Conservation (phyloP, 2,329 filamentous ascomycete species). For the Fusarium sp. region DNA sequence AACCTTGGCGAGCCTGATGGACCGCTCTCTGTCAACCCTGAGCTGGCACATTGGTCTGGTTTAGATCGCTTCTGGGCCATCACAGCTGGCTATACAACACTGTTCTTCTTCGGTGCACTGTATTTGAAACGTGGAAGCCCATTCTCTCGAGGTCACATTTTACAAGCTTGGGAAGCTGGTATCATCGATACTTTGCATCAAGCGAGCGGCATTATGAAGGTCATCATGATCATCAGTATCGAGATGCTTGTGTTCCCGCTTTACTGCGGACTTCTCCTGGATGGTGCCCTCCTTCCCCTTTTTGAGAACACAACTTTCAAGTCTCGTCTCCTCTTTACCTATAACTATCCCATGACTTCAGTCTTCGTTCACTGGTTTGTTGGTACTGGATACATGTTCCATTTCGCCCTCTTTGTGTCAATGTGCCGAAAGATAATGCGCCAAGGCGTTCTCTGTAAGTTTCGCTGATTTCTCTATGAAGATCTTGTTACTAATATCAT, state of each 20-base stretch:
- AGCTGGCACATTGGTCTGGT: constrained; percentile 75
- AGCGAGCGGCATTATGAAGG: constrained; percentile 96
- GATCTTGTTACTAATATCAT: constrained; percentile 22
- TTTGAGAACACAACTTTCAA: constrained; percentile 85
- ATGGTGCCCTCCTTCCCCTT: constrained; percentile 87
- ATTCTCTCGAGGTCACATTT: constrained; percentile 69
- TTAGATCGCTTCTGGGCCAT: constrained; percentile 79
- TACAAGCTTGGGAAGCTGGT: constrained; percentile 77
- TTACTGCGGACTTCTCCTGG: constrained; percentile 92
- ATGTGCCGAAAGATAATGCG: constrained; percentile 99
- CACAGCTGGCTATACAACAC: constrained; percentile 81
- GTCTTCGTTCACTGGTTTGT: constrained; percentile 99
- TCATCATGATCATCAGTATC: constrained; percentile 97
- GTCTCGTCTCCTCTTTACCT: constrained; percentile 82
- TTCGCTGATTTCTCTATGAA: not conserved
- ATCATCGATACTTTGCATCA: constrained; percentile 88
- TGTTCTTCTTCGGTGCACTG: constrained; percentile 79
- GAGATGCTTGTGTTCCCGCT: constrained; percentile 98
- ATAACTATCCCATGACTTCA: constrained; percentile 85
- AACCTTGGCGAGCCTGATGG: constrained; percentile 62
- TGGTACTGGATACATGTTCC: constrained; percentile 99
- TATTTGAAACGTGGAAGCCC: constrained; percentile 82
- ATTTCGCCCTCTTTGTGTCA: constrained; percentile 97
- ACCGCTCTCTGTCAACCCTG: constrained; percentile 62
- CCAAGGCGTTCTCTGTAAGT: constrained; percentile 89